Evolutionary conservation across 176 grass and related monocot genomes (phyloP).

Genomic region (Bromus sterilis): DNA sequence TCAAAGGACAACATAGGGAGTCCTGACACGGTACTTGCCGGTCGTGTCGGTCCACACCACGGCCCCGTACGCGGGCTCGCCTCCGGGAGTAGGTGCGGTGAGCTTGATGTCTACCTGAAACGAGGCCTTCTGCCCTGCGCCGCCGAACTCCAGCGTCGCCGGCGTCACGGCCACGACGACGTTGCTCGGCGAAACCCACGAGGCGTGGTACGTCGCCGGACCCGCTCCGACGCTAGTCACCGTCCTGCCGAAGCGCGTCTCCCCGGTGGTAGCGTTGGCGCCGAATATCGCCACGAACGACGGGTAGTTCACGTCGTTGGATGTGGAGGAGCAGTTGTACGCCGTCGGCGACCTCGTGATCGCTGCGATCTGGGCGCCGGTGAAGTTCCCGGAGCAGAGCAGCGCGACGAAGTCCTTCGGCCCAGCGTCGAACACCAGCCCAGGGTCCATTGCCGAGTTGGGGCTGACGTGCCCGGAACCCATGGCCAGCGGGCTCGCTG

Average conservation of each 20-base stretch:
- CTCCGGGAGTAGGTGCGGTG: neutral
- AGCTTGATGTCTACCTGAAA: conserved; percentile 30
- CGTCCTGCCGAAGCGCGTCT: conserved; percentile 22
- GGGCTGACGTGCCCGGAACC: conserved; percentile 61
- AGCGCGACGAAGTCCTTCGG: conserved; percentile 46
- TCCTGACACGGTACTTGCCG: conserved; percentile 25
- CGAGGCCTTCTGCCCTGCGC: conserved; percentile 19
- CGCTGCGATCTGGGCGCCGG: conserved; percentile 44
- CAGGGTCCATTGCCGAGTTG: conserved; percentile 61
- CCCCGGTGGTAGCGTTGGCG: neutral
- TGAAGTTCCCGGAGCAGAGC: conserved; percentile 62
- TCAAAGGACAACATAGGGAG: conserved; percentile 28
- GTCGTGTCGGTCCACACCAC: conserved; percentile 24
- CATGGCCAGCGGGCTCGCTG: conserved; percentile 54
- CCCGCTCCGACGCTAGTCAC: conserved; percentile 26
- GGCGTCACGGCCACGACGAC: conserved; percentile 12
- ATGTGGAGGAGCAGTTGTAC: conserved; percentile 36
- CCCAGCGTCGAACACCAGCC: conserved; percentile 59
- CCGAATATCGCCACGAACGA: conserved; percentile 33
- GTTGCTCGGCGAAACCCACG: conserved; percentile 9
- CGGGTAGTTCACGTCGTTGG: conserved; percentile 47
- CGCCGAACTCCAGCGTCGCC: conserved; percentile 13
- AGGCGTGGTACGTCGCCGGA: neutral
- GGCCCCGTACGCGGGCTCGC: conserved; percentile 5
- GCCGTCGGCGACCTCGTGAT: conserved; percentile 33